Evolutionary conservation across 2,329 filamentous ascomycete species (phyloP), one percentile per base, ranked within the genome.

Genomic region (Trichophyton verrucosum): DNA sequence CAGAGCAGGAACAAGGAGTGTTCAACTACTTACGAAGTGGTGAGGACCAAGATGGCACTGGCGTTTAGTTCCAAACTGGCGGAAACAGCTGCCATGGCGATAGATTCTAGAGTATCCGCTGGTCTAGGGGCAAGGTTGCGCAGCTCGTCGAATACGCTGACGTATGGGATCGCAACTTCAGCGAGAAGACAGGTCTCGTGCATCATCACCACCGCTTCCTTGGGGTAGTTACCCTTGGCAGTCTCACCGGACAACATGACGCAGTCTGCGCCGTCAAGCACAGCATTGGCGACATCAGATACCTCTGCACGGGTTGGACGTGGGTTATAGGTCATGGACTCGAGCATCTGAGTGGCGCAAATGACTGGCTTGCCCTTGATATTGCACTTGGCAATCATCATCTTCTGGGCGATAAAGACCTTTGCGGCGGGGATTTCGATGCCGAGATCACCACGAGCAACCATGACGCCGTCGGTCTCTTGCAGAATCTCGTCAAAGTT

Each of bases 331-430:
- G 96, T 99, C 94, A 99, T 99, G 68, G 91, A 96, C 84, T 99
- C 94, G 68, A 99, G 85, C 94, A 99, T 99, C 82, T 99, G 94
- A 46, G 94, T 99, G 63, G 94, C 94, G 78, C 92, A 97, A 75
- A 99, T 96, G 76, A 92, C 91, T 68, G 94, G 94, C 84, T 99
- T 99, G 78, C 94, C 94, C 68, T 91, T 91, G 73, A 96, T 86
- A 82, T 99, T 99, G 86, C 94, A 99, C 86, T 97, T 97, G 78
- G 94, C 91, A 77, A 99, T 99, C 84, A 99, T 91, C 89, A 99
- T 99, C 88, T 99, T 99, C 83, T 99, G 94, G 61, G 94, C 94
- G 68, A 95, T 90, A 78, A 99, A 99, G 67, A 99, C 94, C 82
- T 99, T 94, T 66, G 92, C 90, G 64, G 94, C 92, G 57, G 94